Conservation (phyloP, 177 flowering plant species). For the Vitis hybrid region DNA sequence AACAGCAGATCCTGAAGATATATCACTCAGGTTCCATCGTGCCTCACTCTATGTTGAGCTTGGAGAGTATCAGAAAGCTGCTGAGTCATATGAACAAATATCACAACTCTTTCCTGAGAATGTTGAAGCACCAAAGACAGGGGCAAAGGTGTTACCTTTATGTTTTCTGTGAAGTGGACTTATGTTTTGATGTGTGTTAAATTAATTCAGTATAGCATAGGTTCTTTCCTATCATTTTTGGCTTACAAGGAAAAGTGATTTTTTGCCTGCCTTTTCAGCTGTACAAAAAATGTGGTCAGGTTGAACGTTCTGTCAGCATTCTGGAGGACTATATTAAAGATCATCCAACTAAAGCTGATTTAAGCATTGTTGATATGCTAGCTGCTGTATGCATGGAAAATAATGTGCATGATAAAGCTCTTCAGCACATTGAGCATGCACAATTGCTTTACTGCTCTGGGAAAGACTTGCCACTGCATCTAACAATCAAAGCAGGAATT, state of each 20-base stretch:
- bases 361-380: conserved; percentile 57
- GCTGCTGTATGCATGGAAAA: conserved; percentile 55
- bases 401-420: conserved; percentile 51
- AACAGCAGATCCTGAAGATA: conserved; percentile 72
- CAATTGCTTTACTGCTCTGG: conserved; percentile 27
- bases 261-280: conserved; percentile 36
- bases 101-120: conserved; percentile 52
- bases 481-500: conserved; percentile 67
- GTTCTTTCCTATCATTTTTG: not conserved
- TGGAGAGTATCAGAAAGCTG: conserved; percentile 69
- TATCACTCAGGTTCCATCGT: conserved; percentile 45
- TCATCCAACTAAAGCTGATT: conserved; percentile 42
- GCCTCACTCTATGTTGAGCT: conserved; percentile 64
- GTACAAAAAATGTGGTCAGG: conserved; percentile 58
- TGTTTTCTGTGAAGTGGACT: not conserved
- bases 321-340: conserved; percentile 57
- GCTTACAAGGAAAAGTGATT: not conserved
- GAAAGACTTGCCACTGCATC: conserved; percentile 46
- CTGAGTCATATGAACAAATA: conserved; percentile 71
- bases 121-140: conserved; percentile 56
- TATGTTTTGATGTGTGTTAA: too few relatives aligned
- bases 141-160: conserved; percentile 48
- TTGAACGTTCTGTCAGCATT: conserved; percentile 47
- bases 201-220: too few relatives aligned
- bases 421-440: conserved; percentile 61